Conservation (phyloP, 345 rosid species). For the Sonneratia alba region DNA sequence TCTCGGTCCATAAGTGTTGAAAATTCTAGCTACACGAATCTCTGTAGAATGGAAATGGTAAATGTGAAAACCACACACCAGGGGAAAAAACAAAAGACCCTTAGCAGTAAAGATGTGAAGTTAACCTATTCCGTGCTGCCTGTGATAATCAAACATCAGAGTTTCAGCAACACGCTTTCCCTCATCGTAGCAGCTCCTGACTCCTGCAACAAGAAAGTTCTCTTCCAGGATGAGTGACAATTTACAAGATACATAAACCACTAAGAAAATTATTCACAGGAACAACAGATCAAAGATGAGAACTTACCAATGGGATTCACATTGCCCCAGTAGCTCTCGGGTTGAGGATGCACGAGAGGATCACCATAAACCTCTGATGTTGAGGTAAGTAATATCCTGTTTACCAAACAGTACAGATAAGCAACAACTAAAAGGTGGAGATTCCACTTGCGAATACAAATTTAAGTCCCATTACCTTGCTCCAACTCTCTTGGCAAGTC, state of each 20-base stretch:
- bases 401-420: conserved; percentile 4
- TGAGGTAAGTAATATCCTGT: conserved; percentile 89
- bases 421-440: neutral
- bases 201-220: conserved; percentile 35
- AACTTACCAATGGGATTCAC: conserved; percentile 86
- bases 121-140: conserved; percentile 89
- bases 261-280: neutral
- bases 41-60: conserved; percentile 28
- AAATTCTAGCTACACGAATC: conserved; percentile 96
- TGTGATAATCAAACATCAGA: conserved; percentile 89
- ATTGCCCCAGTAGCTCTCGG: conserved; percentile 95
- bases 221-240: neutral
- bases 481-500: conserved; percentile 97
- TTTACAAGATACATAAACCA: neutral
- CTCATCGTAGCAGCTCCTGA: conserved; percentile 92
- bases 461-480: conserved; percentile 47
- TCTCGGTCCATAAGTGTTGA: conserved; percentile 95
- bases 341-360: conserved; percentile 89
- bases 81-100: neutral
- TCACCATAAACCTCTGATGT: conserved; percentile 96
- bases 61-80: neutral
- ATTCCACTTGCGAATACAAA: neutral
- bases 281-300: neutral
- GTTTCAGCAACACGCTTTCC: conserved; percentile 95
- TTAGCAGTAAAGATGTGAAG: neutral